Evolutionary conservation across 805 yeast species (phyloP).

Genomic region (Danielia oregonensis): DNA sequence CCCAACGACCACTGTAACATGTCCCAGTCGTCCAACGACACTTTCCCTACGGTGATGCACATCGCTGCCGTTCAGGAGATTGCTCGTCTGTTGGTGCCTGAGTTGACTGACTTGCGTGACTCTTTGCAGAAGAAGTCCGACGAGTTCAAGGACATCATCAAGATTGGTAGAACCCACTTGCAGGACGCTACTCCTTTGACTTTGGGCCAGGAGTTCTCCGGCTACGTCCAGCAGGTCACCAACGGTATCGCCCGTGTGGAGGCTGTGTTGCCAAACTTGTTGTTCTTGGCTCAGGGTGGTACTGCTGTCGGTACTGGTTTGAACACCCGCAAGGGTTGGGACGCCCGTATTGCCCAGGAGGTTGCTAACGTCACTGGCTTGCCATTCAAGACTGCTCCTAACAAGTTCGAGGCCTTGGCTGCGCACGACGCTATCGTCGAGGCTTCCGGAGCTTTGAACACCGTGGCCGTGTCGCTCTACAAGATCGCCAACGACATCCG

Average conservation of each 20-base stretch:
- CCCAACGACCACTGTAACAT: constrained; percentile 98
- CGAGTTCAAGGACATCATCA: constrained; percentile 86
- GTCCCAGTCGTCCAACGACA: constrained; percentile 98
- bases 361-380: constrained; percentile 85
- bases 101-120: constrained; percentile 70
- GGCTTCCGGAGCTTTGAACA: constrained; percentile 95
- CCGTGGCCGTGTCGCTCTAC: constrained; percentile 87
- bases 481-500: constrained; percentile 98
- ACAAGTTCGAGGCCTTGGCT: constrained; percentile 98
- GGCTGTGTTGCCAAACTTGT: constrained; percentile 67
- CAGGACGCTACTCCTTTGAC: constrained; percentile 99
- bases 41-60: constrained; percentile 99
- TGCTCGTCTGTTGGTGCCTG: constrained; percentile 70
- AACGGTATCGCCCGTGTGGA: constrained; percentile 89
- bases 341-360: constrained; percentile 78
- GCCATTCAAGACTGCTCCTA: constrained; percentile 91
- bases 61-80: constrained; percentile 96
- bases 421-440: constrained; percentile 98
- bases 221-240: constrained; percentile 89
- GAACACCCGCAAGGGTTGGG: constrained; percentile 90
- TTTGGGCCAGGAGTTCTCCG: constrained; percentile 96
- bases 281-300: constrained; percentile 96
- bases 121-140: constrained; percentile 73
- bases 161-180: constrained; percentile 97
- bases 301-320: constrained; percentile 99